phyloP scores from a whole-genome alignment of 768 basidiomycete species.

The Amanita molliuscula region DNA sequence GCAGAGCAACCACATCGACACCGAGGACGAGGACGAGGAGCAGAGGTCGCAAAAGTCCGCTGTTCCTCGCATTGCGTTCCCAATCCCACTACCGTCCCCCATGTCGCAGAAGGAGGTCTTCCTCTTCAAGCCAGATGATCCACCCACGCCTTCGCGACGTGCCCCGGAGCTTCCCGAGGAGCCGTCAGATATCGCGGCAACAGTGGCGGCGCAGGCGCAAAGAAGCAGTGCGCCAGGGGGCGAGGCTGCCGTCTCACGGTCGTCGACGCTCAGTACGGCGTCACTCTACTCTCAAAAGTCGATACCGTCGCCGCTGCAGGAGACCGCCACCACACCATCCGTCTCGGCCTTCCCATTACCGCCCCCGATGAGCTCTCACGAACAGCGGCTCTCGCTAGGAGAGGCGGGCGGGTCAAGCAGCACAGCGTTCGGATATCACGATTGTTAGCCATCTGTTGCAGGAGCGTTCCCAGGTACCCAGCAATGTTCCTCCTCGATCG shows the following conservation, averaged over 20 bases:
- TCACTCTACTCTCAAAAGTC: neutral
- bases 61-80: neutral
- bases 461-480: neutral
- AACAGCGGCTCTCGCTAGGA: neutral
- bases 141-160: neutral
- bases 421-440: neutral
- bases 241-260: neutral
- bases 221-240: no score
- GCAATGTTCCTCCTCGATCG: neutral
- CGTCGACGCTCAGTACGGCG: neutral
- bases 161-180: neutral
- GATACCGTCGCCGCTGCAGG: neutral
- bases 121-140: neutral
- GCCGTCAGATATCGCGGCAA: neutral
- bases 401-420: no score
- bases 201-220: neutral
- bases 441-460: neutral
- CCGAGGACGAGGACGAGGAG: neutral
- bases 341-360: neutral
- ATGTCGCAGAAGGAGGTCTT: neutral
- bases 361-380: neutral
- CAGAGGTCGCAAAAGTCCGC: neutral
- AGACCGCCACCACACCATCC: neutral
- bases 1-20: neutral
- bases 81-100: neutral